Evolutionary conservation across 2,329 filamentous ascomycete genomes (phyloP), one percentile per base, ranked within the genome.

Genomic region (Claviceps sp.): DNA sequence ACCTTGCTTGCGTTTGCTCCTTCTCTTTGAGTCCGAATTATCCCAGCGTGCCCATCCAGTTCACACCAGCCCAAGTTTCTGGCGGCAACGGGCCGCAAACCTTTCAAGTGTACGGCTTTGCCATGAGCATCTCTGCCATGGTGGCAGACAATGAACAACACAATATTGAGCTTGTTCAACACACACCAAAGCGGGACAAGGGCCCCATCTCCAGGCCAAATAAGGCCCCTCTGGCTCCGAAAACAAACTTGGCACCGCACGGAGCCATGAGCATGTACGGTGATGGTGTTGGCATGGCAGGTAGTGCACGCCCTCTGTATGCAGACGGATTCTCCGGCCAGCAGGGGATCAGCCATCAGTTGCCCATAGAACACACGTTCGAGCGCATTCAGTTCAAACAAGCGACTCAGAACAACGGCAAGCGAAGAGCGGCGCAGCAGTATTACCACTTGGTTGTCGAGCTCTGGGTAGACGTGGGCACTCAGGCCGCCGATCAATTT

Each of bases 331-430:
- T 73, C 59, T 62, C 54, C 53, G 57, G 54, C 26, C 50, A 57
- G 29, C 61, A 63, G 34, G 52, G 59, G 1, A 55, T 59, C 23
- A 59, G 65, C 37, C 67, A 71, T 57, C 63, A 47, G 62, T 67
- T 69, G 16, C 71, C 74, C 5, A 76, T 70, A 6, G 78, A 81
- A 57, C 75, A 80, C 56, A 80, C 76, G 0, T 96, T 94, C 63
- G 89, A 95, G 63, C 82, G 90, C 11, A 93, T 95, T 49, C 89
- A 95, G 60, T 96, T 95, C 76, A 94, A 95, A 66, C 87, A 88
- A 57, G 89, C 90, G 1, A 95, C 89, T 0, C 88, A 88, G 23
- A 96, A 95, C 70, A 96, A 96, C 58, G 89, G 89, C 46, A 95
- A 95, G 66, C 78, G 90, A 58, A 77, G 90, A 52, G 89, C 89